These are phyloP conservation scores for Favolaschia claudopus DNA, from an alignment of 768 basidiomycete species.

Conservation along the genomic window DNA sequence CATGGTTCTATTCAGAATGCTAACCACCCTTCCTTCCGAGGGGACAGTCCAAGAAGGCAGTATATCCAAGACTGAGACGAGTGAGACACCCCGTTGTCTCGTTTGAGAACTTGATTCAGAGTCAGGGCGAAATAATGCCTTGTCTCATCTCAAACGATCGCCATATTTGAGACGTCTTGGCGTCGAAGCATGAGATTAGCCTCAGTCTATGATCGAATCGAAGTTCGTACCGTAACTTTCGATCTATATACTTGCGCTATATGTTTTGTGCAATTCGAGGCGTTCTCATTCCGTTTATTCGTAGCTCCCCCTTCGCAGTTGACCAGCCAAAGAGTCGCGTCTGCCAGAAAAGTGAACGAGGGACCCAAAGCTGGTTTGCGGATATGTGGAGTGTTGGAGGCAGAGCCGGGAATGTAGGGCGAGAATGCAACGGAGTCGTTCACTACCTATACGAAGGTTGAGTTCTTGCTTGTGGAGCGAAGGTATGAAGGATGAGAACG, in stretches of 20 bases:
- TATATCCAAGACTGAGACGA: neutral
- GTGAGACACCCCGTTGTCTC: too few species aligned
- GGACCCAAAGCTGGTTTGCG: constrained; percentile 80
- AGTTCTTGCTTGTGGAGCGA: neutral
- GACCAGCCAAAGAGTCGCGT: constrained; percentile 78
- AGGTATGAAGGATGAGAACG: constrained; percentile 30
- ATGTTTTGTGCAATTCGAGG: constrained; percentile 35
- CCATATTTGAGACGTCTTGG: constrained; percentile 46
- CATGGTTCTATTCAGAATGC: too few species aligned
- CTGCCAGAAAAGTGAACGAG: constrained; percentile 75
- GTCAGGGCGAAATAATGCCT: constrained; percentile 26
- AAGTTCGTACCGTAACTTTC: constrained; percentile 45
- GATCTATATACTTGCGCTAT: constrained; percentile 53
- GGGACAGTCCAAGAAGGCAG: too few species aligned
- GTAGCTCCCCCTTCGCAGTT: constrained; percentile 22
- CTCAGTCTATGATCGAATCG: neutral
- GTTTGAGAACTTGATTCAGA: too few species aligned
- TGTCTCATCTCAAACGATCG: constrained; percentile 48
- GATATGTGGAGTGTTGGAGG: constrained; percentile 35
- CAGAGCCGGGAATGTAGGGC: constrained; percentile 20
- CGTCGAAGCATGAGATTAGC: neutral
- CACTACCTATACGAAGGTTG: constrained; percentile 54
- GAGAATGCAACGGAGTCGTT: constrained; percentile 56
- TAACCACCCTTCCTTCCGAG: too few species aligned
- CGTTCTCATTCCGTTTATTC: constrained; percentile 25